phyloP scores from a whole-genome alignment of 305 asterid genomes.

The Caryopteris hybrid region DNA sequence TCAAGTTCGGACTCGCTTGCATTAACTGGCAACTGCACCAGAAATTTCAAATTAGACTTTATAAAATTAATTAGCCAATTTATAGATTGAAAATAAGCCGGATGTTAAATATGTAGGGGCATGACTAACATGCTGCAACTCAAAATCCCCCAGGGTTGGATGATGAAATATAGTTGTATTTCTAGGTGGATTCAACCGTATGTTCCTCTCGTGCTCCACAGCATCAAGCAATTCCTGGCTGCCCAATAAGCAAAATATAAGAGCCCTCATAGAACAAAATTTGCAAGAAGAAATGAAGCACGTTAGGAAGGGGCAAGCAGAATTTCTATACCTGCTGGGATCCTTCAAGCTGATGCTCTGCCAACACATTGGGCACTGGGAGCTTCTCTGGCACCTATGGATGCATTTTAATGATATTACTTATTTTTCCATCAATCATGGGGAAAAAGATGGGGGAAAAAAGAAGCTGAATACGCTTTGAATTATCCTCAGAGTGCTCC shows the following conservation, averaged over 20 bases:
- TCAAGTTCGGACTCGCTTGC: conserved; percentile 89
- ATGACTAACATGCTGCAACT: conserved; percentile 76
- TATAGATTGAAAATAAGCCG: neutral
- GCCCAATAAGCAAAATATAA: conserved; percentile 27
- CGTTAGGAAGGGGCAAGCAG: neutral
- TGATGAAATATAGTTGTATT: conserved; percentile 84
- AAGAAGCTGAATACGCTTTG: neutral
- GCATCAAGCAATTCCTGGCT: conserved; percentile 97
- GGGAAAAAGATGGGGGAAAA: neutral
- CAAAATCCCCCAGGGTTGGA: conserved; percentile 91
- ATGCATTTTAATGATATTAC: conserved; percentile 7
- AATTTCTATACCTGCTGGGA: conserved; percentile 49
- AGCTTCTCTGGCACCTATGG: conserved; percentile 84
- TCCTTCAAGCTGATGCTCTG: conserved; percentile 76
- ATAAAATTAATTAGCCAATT: neutral
- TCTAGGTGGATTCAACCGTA: conserved; percentile 80
- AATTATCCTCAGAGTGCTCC: neutral
- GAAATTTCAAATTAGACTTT: neutral
- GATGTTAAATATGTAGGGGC: neutral
- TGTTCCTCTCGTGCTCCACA: conserved; percentile 80
- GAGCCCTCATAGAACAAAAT: neutral
- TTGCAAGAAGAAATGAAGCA: neutral
- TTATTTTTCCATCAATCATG: neutral
- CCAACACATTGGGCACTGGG: conserved; percentile 97
- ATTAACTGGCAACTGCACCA: conserved; percentile 72